These are phyloP conservation scores for Oemleria cerasiformis DNA, from an alignment of 306 rosid genomes.

Conservation along the genomic window DNA sequence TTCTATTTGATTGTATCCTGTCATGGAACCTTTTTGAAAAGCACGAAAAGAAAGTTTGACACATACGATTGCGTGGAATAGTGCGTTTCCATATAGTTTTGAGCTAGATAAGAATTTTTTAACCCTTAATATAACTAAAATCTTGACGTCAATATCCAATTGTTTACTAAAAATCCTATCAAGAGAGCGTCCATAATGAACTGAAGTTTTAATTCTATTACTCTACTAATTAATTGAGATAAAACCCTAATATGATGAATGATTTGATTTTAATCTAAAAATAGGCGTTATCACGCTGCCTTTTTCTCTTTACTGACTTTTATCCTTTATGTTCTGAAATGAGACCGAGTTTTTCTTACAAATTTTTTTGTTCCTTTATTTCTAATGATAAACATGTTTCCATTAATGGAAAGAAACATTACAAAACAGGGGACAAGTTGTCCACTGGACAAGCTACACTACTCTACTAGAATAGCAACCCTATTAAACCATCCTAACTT, in stretches of 20 bases:
- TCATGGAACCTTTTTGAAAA: neutral
- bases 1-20: neutral
- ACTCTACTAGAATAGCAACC: neutral
- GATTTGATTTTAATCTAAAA: neutral
- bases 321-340: neutral
- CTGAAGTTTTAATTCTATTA: neutral
- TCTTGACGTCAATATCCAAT: neutral
- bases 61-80: neutral
- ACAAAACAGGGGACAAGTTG: neutral
- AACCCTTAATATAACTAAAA: neutral
- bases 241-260: neutral
- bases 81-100: neutral
- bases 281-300: neutral
- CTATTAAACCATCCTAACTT: neutral
- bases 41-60: neutral
- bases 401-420: neutral
- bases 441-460: neutral
- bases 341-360: neutral
- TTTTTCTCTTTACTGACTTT: too few species aligned
- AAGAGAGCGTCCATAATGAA: neutral
- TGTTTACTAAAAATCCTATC: neutral
- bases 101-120: neutral
- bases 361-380: neutral
- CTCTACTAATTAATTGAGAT: neutral
- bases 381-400: neutral